A percentile compares a stretch with the other conserved stretches of the same genome.
Conservation (phyloP, 225 moss, liverwort and hornwort genomes). For the Neckera pumila region DNA sequence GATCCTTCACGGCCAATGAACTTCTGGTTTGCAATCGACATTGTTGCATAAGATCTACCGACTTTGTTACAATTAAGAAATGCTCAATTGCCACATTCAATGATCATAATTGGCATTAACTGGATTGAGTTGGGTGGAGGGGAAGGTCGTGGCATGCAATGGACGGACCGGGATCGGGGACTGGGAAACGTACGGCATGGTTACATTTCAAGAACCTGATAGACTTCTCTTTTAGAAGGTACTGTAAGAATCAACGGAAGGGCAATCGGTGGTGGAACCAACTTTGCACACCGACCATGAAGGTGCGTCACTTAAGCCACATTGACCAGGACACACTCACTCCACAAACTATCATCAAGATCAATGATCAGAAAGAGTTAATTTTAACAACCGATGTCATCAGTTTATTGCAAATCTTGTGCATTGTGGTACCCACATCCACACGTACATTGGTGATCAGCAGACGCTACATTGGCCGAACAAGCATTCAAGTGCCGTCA, state of each 20-base stretch:
- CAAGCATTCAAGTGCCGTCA: not conserved
- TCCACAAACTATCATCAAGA: not conserved
- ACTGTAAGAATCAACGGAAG: conserved; percentile 12
- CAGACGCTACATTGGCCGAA: too few species aligned
- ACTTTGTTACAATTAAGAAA: not conserved
- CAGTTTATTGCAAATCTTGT: not conserved
- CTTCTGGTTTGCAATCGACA: not conserved
- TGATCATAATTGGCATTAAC: not conserved
- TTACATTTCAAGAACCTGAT: conserved; percentile 19
- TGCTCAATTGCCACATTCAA: not conserved
- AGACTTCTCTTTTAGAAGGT: conserved; percentile 10
- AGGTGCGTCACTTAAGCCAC: not conserved
- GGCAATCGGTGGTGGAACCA: conserved; percentile 28
- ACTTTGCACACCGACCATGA: conserved; percentile 15
- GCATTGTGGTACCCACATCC: not conserved
- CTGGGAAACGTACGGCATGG: conserved; percentile 2
- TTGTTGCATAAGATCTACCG: not conserved
- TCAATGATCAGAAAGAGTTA: not conserved
- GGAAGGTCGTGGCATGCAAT: conserved; percentile 6
- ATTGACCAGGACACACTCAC: not conserved
- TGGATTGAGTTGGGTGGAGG: conserved; percentile 15
- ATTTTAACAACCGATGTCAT: too few species aligned
- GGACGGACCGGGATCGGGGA: conserved; percentile 13
- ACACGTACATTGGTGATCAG: not conserved
- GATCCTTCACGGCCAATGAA: not conserved